These are phyloP conservation scores for Clavaria fumosa DNA, from an alignment of 768 basidiomycete species.

Conservation along the genomic window DNA sequence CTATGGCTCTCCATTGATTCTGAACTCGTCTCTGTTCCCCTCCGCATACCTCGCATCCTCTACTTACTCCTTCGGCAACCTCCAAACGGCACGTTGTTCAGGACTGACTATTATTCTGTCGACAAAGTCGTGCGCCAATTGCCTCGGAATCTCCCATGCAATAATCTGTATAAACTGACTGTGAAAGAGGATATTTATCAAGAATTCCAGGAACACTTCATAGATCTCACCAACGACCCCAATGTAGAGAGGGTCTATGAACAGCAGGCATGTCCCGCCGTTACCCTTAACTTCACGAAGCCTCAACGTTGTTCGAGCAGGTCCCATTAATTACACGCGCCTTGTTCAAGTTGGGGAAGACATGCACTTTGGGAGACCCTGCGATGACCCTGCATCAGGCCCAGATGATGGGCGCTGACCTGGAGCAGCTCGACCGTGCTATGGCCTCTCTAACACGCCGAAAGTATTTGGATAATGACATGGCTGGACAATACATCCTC, in stretches of 20 bases:
- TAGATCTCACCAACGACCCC: constrained; percentile 83
- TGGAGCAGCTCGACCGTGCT: constrained; percentile 62
- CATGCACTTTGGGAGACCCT: constrained; percentile 51
- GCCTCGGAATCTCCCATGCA: constrained; percentile 62
- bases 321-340: constrained; percentile 74
- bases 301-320: constrained; percentile 22
- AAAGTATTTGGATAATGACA: constrained; percentile 61
- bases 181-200: constrained; percentile 77
- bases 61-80: constrained; percentile 73
- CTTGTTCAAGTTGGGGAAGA: constrained; percentile 69
- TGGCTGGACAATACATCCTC: constrained; percentile 62
- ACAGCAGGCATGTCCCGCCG: constrained; percentile 45
- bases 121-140: constrained; percentile 65
- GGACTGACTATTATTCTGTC: constrained; percentile 46
- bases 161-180: constrained; percentile 68
- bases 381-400: constrained; percentile 70
- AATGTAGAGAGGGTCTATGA: constrained; percentile 94
- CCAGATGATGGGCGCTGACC: constrained; percentile 67
- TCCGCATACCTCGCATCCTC: constrained; percentile 84
- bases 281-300: not conserved
- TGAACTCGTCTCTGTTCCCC: constrained; percentile 61
- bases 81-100: constrained; percentile 51
- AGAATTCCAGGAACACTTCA: constrained; percentile 80
- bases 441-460: constrained; percentile 39
- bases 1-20: constrained; percentile 80